Evolutionary conservation across 192 early-diverging fungal genomes (phyloP).

Genomic region (Phlyctochytrium bullatum): DNA sequence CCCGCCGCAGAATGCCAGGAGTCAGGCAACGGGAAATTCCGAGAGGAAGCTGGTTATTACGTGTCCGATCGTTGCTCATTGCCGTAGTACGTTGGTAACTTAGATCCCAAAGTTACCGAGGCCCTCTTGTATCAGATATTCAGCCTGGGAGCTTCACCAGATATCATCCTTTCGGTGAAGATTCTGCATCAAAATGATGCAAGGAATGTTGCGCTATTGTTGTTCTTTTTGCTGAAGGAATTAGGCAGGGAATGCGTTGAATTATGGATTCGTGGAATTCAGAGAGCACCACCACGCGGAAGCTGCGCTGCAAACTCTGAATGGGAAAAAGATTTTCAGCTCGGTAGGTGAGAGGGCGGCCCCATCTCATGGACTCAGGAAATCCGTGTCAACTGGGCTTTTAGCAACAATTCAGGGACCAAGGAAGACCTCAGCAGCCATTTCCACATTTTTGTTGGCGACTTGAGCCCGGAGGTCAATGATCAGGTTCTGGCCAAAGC

Average conservation of each 20-base stretch:
- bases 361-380: constrained; percentile 40
- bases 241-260: constrained; percentile 47
- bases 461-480: constrained; percentile 86
- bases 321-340: constrained; percentile 66
- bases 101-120: constrained; percentile 80
- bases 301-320: constrained; percentile 64
- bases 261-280: constrained; percentile 91
- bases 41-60: too few relatives aligned
- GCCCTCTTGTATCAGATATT: constrained; percentile 73
- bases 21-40: too few relatives aligned
- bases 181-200: constrained; percentile 53
- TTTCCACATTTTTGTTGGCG: constrained; percentile 91
- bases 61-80: too few relatives aligned
- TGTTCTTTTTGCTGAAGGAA: background rate
- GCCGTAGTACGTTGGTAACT: constrained; percentile 78
- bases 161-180: constrained; percentile 68
- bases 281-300: constrained; percentile 69
- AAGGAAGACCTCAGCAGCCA: constrained; percentile 74
- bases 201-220: background rate
- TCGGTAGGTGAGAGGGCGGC: constrained; percentile 41
- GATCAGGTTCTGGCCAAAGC: constrained; percentile 76
- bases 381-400: constrained; percentile 71
- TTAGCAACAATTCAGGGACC: constrained; percentile 31
- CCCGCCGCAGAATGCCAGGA: too few relatives aligned
- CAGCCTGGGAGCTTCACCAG: constrained; percentile 46